A percentile compares a stretch with the other conserved stretches of the same genome.
Evolutionary conservation across 495 filamentous ascomycete species (phyloP).

Genomic region (Ramalina intermedia): DNA sequence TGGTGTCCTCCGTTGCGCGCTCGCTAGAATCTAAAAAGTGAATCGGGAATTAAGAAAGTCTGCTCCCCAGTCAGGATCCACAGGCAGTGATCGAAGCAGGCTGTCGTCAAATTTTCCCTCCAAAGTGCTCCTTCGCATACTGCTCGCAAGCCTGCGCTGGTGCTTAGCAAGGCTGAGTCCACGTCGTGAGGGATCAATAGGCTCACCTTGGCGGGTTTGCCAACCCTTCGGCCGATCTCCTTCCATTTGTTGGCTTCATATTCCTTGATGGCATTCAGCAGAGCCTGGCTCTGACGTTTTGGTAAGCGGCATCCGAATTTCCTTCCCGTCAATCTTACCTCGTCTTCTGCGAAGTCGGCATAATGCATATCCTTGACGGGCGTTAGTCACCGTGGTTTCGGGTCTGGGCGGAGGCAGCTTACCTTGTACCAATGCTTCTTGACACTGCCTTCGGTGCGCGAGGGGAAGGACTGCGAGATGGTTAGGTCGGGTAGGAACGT

Average conservation of each 20-base stretch:
- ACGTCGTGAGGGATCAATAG: background rate
- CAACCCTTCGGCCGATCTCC: conserved; percentile 85
- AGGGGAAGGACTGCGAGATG: conserved; percentile 63
- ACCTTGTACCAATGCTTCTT: conserved; percentile 99
- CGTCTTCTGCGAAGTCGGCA: conserved; percentile 95
- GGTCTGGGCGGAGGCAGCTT: conserved; percentile 13
- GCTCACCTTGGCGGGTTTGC: conserved; percentile 88
- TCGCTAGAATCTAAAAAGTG: too few species aligned
- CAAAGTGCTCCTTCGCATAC: conserved; percentile 92
- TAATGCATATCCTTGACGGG: conserved; percentile 83
- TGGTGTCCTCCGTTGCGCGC: background rate
- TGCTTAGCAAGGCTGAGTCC: too few species aligned
- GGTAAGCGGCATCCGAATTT: conserved; percentile 15
- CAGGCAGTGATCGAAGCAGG: too few species aligned
- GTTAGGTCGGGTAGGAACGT: conserved; percentile 5
- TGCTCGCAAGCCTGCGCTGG: conserved; percentile 75
- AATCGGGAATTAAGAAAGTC: too few species aligned
- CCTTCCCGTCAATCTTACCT: conserved; percentile 42
- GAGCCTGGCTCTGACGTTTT: conserved; percentile 53
- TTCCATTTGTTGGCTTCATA: conserved; percentile 99
- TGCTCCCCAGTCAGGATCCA: too few species aligned
- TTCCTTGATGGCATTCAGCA: conserved; percentile 91
- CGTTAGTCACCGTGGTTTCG: conserved; percentile 6
- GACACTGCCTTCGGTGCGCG: conserved; percentile 86
- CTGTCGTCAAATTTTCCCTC: conserved; percentile 7